Conservation (phyloP, 257 asterid species). For the Pogostemon cablin region DNA sequence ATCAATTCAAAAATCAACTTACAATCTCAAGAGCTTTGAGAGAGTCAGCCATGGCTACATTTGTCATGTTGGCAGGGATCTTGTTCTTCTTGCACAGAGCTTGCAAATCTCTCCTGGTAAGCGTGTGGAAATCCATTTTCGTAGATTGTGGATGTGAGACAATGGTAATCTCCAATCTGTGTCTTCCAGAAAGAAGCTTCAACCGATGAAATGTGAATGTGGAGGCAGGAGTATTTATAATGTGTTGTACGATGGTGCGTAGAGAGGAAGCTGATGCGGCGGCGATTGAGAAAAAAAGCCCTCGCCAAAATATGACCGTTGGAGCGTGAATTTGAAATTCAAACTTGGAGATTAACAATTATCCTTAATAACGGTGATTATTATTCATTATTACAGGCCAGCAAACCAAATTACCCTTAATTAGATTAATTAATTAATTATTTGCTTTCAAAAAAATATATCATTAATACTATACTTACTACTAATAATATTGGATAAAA, state of each 20-base stretch:
- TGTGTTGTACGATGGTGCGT: slow-evolving; percentile 28
- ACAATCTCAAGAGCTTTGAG: slow-evolving; percentile 64
- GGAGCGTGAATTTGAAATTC: slow-evolving; percentile 50
- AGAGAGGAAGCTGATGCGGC: slow-evolving; percentile 19
- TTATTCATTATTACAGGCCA: background rate
- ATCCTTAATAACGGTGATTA: background rate
- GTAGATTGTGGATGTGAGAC: background rate
- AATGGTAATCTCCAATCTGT: background rate
- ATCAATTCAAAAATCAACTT: slow-evolving; percentile 21
- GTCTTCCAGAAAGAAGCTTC: background rate
- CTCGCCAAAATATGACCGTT: slow-evolving; percentile 48
- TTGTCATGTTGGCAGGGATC: slow-evolving; percentile 69
- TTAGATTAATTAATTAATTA: too few relatives aligned
- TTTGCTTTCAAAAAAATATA: too few relatives aligned
- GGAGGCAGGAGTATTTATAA: slow-evolving; percentile 31
- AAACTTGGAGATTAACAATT: slow-evolving; percentile 20
- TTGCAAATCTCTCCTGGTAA: slow-evolving; percentile 75
- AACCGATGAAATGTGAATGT: slow-evolving; percentile 1
- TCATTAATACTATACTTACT: too few relatives aligned
- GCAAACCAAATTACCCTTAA: too few relatives aligned
- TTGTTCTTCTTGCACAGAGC: slow-evolving; percentile 73
- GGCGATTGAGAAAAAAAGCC: slow-evolving; percentile 29
- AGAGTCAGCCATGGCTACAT: slow-evolving; percentile 66
- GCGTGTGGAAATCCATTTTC: slow-evolving; percentile 60
- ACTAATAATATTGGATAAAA: too few relatives aligned